Conservation (phyloP, 345 rosid genomes). For the Rubroshorea leprosula region DNA sequence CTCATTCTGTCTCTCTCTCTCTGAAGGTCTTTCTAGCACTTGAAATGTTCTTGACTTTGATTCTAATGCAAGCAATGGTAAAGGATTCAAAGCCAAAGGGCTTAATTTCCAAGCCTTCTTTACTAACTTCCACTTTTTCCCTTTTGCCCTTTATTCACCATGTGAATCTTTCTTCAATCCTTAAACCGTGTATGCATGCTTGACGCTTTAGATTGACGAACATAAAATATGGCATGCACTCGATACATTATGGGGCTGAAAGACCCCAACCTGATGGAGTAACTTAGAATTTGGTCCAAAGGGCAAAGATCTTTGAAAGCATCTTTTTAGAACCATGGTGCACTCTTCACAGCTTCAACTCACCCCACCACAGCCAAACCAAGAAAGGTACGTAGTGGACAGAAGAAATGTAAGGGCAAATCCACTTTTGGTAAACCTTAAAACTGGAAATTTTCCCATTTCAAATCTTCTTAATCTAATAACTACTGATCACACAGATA, state of each 20-base stretch:
- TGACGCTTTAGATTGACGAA: no score
- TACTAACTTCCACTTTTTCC: not conserved
- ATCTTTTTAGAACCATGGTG: no score
- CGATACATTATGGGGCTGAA: no score
- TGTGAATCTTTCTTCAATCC: conserved; percentile 3
- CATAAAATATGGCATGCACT: no score
- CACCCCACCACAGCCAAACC: not conserved
- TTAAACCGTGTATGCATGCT: not conserved
- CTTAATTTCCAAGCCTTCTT: conserved; percentile 47
- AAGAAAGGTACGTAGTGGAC: not conserved
- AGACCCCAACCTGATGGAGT: no score
- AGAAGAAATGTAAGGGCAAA: no score
- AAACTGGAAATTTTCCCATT: not conserved
- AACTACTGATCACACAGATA: not conserved
- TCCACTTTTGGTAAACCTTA: no score
- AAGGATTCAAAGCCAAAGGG: conserved; percentile 22
- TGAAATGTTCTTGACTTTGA: conserved; percentile 41
- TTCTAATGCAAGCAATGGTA: conserved; percentile 70
- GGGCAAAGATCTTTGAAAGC: no score
- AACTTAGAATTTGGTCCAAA: no score
- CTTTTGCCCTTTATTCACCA: not conserved
- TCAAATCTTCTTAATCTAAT: not conserved
- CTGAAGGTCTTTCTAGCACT: conserved; percentile 13
- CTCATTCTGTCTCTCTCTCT: conserved; percentile 23
- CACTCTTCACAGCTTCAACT: not conserved